Evolutionary conservation across 2,329 filamentous ascomycete species (phyloP).

Genomic region (Colletotrichum sp.): DNA sequence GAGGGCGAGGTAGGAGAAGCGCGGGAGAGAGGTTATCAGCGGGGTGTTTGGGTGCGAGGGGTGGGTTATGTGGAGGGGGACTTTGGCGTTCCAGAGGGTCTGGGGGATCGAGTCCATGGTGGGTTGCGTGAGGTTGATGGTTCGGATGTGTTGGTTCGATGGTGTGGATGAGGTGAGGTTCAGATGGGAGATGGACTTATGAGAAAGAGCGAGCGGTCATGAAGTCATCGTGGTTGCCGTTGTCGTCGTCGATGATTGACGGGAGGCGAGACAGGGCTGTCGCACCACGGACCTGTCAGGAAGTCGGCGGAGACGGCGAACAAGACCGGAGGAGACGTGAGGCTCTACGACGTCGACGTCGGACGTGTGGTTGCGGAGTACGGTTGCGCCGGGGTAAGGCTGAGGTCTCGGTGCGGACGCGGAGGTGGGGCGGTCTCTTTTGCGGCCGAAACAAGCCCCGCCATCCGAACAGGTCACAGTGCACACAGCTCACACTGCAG

Average conservation of each 20-base stretch:
- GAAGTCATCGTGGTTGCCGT: neutral
- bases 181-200: neutral
- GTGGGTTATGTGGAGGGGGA: slow-evolving; percentile 62
- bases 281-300: neutral
- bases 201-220: neutral
- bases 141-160: neutral
- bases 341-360: neutral
- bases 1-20: slow-evolving; percentile 64
- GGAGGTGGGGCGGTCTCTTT: neutral
- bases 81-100: slow-evolving; percentile 57
- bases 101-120: slow-evolving; percentile 41
- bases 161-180: neutral
- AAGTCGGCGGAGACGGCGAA: neutral
- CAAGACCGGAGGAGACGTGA: neutral
- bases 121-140: neutral
- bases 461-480: neutral
- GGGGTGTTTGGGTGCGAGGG: slow-evolving; percentile 48
- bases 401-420: slow-evolving; percentile 5
- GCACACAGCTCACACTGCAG: neutral
- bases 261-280: neutral
- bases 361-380: neutral
- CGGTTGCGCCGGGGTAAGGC: neutral
- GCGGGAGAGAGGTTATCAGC: slow-evolving; percentile 59
- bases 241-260: neutral
- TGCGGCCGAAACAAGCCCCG: slow-evolving; percentile 2